Base-by-base conservation (phyloP, 345 rosid genomes). In the Alliaria petiolata region DNA sequence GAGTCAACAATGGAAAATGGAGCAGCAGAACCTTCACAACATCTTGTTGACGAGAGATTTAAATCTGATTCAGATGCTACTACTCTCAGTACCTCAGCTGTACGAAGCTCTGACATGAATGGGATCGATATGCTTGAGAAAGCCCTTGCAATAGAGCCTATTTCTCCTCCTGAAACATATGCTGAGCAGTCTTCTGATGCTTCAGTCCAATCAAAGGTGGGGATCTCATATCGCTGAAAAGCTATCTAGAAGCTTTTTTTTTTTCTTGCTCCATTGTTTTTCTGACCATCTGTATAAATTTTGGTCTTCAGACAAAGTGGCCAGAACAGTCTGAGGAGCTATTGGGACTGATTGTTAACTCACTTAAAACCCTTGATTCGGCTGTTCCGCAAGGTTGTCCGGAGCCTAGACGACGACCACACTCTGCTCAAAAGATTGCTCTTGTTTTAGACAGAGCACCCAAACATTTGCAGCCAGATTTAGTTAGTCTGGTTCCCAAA, bases 291-390 rank as follows among this genome's bases (percentile, higher is more conserved):
- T 75, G 47, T 43, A 22, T 68, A 39, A 64, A 28, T 17, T 20
- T 77, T 34, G 63, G 61, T 81, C 66, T 76, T 60, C 89, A 95
- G 99, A 85, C 98, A 40, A 92, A 92, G 83, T 90, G 98, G 97
- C 96, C 96, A 1, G 98, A 95, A 81, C 98, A 95, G 81, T 95
- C 97, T 31, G 99, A 90, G 86, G 99, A 95, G 86, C 92, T 95
- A 33, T 71, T 95, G 61, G 97, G 98, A 75, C 81, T 95, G 85
- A 95, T 95, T 76, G 92, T 95, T 13, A 90, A 95, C 80, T 95
- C 98, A 58, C 83, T 95, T 72, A 88, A 93, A 84, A 85, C 98
- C 70, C 86, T 88, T 50, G 99, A 95, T 69, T 96, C 97, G 78
- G 95, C 90, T 76, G 95, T 87, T 81, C 96, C 96, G 39, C 96